Evolutionary conservation across 2,329 filamentous ascomycete genomes (phyloP), one percentile per base, ranked within the genome.

Genomic region (Aciculosporium take): DNA sequence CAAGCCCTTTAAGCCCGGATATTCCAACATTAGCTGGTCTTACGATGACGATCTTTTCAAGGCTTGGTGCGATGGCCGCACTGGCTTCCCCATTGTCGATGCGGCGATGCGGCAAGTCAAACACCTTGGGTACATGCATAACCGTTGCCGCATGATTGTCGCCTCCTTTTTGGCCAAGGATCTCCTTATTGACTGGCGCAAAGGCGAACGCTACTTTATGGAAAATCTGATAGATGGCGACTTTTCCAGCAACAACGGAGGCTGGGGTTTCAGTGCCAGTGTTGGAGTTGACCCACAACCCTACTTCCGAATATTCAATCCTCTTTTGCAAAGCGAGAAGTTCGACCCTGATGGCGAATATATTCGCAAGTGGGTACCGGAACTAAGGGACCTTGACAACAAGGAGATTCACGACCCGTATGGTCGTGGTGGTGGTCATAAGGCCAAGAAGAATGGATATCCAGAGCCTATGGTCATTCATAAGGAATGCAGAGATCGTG

Each of bases 221-320:
- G 77, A 84, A 54, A 68, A 82, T 48, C 66, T 87, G 7, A 72
- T 88, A 43, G 84, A 89, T 52, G 82, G 83, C 13, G 84, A 88
- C 55, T 85, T 88, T 54, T 81, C 81, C 0, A 81, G 74, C 44
- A 89, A 89, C 57, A 86, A 84, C 46, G 69, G 72, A 23, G 72
- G 72, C 3, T 76, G 72, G 71, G 74, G 63, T 1, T 66, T 65
- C 46, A 61, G 69, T 20, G 77, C 80, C 4, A 75, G 70, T 15
- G 79, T 79, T 0, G 82, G 84, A 1, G 83, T 87, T 6, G 85
- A 93, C 57, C 83, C 85, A 1, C 84, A 94, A 59, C 86, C 87
- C 0, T 94, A 93, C 56, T 94, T 94, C 48, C 72, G 86, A 6
- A 83, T 94, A 39, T 94, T 94, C 62, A 94, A 93, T 52, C 87